Evolutionary conservation across 2,329 filamentous ascomycete genomes (phyloP), one percentile per base, ranked within the genome.

Genomic region (Penicillium nordicum): DNA sequence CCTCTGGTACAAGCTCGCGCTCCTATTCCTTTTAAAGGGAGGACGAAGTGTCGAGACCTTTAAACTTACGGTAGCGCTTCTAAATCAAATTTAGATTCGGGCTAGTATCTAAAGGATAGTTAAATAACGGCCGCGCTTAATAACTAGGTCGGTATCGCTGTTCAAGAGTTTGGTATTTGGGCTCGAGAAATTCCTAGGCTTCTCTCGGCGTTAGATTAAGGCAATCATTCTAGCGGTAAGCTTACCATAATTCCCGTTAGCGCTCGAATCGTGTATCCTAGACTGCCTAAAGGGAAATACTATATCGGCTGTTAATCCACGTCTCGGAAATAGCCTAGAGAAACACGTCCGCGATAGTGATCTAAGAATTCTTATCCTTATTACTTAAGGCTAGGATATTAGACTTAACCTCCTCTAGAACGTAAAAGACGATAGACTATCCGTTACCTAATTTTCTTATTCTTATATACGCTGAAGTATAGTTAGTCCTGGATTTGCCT

Each of bases 401-500:
- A 0, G 66, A 70, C 11, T 81, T 72, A 4, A 90, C 84, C 55
- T 90, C 88, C 1, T 76, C 65, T 0, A 84, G 79, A 1, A 85
- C 71, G 52, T 80, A 83, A 49, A 89, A 89, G 0, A 82, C 73
- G 0, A 48, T 34, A 8, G 45, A 84, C 61, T 92, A 88, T 0
- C 86, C 86, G 2, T 83, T 73, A 0, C 86, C 88, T 0, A 92
- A 77, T 57, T 86, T 83, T 11, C 88, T 72, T 82, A 91, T 85
- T n/a, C 88, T 72, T 85, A 88, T 89, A 57, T 86, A 88, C 0
- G 86, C 86, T 68, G 27, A 6, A 34, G 38, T 2, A 29, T 21
- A 4, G n/a, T 46, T 80, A 0, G 83, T 16, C 21, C 10, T 30
- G 29, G 9, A 8, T 30, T 30, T 11, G 29, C 9, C 29, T 30